Conservation (phyloP, 768 basidiomycete genomes). For the Leccinum boreale region DNA sequence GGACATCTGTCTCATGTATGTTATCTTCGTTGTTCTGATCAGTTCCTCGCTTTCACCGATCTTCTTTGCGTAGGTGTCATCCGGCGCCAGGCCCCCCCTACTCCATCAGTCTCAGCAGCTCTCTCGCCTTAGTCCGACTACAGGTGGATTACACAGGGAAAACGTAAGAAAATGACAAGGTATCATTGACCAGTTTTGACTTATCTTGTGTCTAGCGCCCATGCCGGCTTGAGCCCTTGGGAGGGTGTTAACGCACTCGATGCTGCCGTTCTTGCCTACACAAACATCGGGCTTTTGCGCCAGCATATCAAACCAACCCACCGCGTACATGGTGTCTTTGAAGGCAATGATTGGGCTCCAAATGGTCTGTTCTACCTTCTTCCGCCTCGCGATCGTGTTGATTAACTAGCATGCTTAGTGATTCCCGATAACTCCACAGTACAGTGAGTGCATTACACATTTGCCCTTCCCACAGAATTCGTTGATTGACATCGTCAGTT, state of each 20-base stretch:
- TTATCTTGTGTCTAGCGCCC: conserved; percentile 47
- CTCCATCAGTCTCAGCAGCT: conserved; percentile 62
- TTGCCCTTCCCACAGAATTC: neutral
- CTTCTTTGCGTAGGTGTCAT: conserved; percentile 56
- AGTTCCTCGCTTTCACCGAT: neutral
- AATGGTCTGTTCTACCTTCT: conserved; percentile 47
- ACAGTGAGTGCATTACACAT: conserved; percentile 39
- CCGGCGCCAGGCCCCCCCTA: conserved; percentile 74
- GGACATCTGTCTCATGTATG: conserved; percentile 74
- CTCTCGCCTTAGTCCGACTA: conserved; percentile 59
- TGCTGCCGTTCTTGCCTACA: conserved; percentile 84
- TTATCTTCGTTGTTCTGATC: neutral
- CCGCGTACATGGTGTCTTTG: conserved; percentile 77
- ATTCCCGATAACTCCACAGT: conserved; percentile 81
- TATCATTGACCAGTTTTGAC: neutral
- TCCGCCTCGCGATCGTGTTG: neutral
- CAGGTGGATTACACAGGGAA: conserved; percentile 69
- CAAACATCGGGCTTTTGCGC: conserved; percentile 71
- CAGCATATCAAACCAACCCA: conserved; percentile 79
- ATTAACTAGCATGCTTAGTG: conserved; percentile 40
- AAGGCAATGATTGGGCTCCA: conserved; percentile 70
- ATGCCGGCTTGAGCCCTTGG: conserved; percentile 80
- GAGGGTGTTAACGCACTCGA: conserved; percentile 82
- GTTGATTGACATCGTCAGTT: conserved; percentile 36
- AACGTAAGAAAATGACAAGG: conserved; percentile 46